Evolutionary conservation across 2,329 filamentous ascomycete genomes (phyloP).

Genomic region (Aspergillus brunneoviolaceus): DNA sequence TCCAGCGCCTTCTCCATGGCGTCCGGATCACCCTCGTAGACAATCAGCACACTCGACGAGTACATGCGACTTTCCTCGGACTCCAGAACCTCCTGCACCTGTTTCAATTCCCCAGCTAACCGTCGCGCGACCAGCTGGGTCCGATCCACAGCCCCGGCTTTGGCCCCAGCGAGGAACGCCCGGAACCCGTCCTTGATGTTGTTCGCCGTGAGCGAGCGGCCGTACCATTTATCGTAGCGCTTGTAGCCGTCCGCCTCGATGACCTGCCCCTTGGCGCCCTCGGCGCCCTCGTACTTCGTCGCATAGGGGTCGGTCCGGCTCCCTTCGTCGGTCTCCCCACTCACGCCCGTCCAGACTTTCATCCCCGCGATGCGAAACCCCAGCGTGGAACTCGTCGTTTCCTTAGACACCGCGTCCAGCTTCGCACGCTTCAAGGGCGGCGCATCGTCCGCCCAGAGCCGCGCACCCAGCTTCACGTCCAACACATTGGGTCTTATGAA

Average conservation of each 20-base stretch:
- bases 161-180: constrained; percentile 54
- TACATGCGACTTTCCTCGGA: constrained; percentile 66
- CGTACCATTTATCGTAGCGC: constrained; percentile 66
- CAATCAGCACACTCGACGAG: constrained; percentile 62
- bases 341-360: constrained; percentile 55
- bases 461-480: constrained; percentile 85
- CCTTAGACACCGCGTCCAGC: constrained; percentile 58
- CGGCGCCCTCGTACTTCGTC: constrained; percentile 46
- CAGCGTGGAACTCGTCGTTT: constrained; percentile 60
- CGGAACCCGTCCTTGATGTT: constrained; percentile 59
- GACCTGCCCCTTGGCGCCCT: constrained; percentile 45
- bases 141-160: constrained; percentile 42
- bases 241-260: constrained; percentile 55
- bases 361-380: constrained; percentile 67
- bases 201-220: constrained; percentile 56
- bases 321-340: constrained; percentile 33
- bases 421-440: constrained; percentile 57
- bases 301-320: constrained; percentile 35
- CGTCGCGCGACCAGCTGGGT: constrained; percentile 46
- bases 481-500: constrained; percentile 86
- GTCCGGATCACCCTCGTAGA: constrained; percentile 64
- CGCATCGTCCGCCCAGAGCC: constrained; percentile 77
- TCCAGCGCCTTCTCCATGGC: constrained; percentile 53
- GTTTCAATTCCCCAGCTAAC: constrained; percentile 42
- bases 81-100: constrained; percentile 51